phyloP scores from a whole-genome alignment of 73 alveolate genomes.

The Urostyla sp. region DNA sequence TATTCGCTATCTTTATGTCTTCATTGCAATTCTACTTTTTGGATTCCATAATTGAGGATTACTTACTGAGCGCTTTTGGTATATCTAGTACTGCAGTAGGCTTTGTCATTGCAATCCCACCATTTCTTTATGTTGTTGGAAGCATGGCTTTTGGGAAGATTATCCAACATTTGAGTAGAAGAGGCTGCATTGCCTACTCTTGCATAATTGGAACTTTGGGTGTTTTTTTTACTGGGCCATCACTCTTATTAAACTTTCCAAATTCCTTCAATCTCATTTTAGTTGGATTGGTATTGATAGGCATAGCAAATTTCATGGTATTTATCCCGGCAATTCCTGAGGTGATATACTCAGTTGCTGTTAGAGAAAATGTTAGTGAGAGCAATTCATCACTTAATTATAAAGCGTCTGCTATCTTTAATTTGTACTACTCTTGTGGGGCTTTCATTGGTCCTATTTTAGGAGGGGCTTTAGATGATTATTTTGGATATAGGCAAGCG shows the following conservation, averaged over 20 bases:
- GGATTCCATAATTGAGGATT: no score
- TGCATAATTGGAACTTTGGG: conserved; percentile 14
- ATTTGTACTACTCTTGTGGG: conserved; percentile 38
- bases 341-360: conserved; percentile 5
- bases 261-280: conserved; percentile 1
- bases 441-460: conserved; percentile 42
- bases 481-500: conserved; percentile 1
- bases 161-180: neutral
- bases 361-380: neutral
- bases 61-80: conserved; percentile 33
- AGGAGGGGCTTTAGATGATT: conserved; percentile 14
- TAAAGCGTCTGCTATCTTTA: conserved; percentile 40
- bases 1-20: conserved; percentile 35
- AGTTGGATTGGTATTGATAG: neutral
- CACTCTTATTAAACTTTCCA: neutral
- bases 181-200: neutral
- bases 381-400: conserved; percentile 13
- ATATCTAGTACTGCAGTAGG: conserved; percentile 30
- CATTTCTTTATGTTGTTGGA: conserved; percentile 39
- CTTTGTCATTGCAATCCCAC: conserved; percentile 41
- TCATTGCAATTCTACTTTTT: no score
- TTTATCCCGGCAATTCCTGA: conserved; percentile 39
- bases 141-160: neutral
- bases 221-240: conserved; percentile 31
- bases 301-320: conserved; percentile 20